Conservation (phyloP, 2,329 filamentous ascomycete genomes). For the Endocalyx cinctus region DNA sequence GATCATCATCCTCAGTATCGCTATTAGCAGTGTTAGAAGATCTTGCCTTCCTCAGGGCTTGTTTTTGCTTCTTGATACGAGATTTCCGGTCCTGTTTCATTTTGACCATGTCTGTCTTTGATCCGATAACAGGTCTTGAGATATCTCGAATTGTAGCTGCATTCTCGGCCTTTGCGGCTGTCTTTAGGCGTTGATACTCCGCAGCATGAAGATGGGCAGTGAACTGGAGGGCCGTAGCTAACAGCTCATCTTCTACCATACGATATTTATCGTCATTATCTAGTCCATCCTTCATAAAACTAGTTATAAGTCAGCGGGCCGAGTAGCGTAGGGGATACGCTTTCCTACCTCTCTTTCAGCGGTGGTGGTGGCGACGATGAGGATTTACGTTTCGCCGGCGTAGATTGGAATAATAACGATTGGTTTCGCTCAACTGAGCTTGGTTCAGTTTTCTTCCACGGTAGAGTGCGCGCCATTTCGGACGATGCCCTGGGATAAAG, state of each 20-base stretch:
- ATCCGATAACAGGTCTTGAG: constrained; percentile 45
- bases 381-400: no score
- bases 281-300: constrained; percentile 61
- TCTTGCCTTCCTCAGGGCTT: constrained; percentile 15
- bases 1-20: constrained; percentile 15
- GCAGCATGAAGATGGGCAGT: constrained; percentile 73
- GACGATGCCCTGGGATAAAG: no score
- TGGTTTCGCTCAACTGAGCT: no score
- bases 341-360: no score
- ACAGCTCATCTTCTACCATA: constrained; percentile 82
- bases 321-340: no score
- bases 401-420: no score
- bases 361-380: no score
- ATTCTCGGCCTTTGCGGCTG: constrained; percentile 49
- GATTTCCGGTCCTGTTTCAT: constrained; percentile 31
- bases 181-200: constrained; percentile 67
- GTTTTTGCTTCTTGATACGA: constrained; percentile 31
- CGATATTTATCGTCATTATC: constrained; percentile 67
- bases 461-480: no score
- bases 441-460: no score
- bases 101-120: constrained; percentile 31
- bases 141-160: constrained; percentile 46
- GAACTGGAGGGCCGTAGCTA: constrained; percentile 62
- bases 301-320: no score
- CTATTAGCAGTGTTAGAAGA: constrained; percentile 16